Conservation (phyloP, 352 stramenopile species). For the Peronosclerospora sorghi region DNA sequence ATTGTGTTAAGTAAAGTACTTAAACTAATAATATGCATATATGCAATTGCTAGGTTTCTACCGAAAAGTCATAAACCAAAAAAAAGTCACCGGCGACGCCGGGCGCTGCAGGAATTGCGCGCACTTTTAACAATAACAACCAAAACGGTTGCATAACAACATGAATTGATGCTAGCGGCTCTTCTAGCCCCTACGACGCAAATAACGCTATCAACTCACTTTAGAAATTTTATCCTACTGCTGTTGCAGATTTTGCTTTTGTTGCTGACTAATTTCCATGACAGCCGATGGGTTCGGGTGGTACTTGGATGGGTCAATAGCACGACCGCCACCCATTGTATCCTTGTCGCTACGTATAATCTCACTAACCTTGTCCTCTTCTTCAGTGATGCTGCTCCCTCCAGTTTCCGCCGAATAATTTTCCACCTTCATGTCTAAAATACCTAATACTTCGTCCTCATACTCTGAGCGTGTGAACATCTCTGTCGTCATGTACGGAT, state of each 20-base stretch:
- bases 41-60: no score
- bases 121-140: no score
- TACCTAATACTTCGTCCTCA: conserved; percentile 87
- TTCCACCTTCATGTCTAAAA: conserved; percentile 90
- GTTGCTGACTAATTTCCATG: conserved; percentile 42
- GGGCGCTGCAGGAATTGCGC: no score
- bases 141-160: no score
- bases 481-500: conserved; percentile 60
- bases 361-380: conserved; percentile 20
- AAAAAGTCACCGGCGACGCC: no score
- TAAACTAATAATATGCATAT: no score
- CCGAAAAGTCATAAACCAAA: no score
- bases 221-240: conserved; percentile 17
- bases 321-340: conserved; percentile 40
- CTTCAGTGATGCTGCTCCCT: conserved; percentile 26
- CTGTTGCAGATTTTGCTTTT: conserved; percentile 19
- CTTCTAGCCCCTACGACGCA: no score
- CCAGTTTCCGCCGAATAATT: conserved; percentile 38
- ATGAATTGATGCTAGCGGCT: no score
- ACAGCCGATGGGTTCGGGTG: conserved; percentile 52
- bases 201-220: no score
- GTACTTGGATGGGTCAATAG: conserved; percentile 44
- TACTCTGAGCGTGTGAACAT: conserved; percentile 82
- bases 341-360: conserved; percentile 51
- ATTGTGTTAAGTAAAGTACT: no score